Base-by-base conservation (phyloP, 306 rosid genomes). In the Quercus suber region DNA sequence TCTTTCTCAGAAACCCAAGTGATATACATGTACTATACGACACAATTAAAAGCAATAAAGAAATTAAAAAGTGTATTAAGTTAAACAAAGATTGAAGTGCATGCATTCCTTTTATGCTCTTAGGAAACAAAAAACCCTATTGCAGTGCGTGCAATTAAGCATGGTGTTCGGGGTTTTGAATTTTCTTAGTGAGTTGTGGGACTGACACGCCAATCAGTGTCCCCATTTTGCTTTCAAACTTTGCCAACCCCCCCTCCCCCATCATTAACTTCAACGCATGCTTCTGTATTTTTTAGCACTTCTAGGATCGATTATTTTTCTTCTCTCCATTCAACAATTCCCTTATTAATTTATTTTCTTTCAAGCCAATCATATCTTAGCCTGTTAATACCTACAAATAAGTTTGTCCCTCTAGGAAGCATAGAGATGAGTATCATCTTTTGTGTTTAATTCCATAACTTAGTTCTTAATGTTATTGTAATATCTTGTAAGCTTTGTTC, bases 181-280 rank as follows among this genome's bases (percentile, higher is more conserved):
- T 70, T 55, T 78, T 76, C 45, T 41, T 41, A 83, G 67, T n/a
- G 69, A 79, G 69, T 69, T 78, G 79, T 76, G 76, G 72, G 78
- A 76, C 79, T 80, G 87, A 78, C 92, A 86, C 88, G 85, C 80
- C 89, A 84, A 85, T 82, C 75, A 76, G 71, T 87, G 84, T 89
- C 88, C 57, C 88, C 56, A 19, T 85, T 78, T 53, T 70, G 72
- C 76, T 81, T 82, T 78, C 73, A 85, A 63, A 74, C 78, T 75
- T 81, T 51, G 76, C 67, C 67, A 70, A 73, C 83, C 55, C 73
- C 41, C 56, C 41, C 41, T 5, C 27, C 27, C 5, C 60, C 89
- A 85, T 88, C 91, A 79, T 89, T 87, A 83, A 88, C 91, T 89
- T 82, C 91, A 77, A 85, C 61, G 92, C 93, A 87, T 85, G 92